Percentiles rank a stretch among this genome's conserved stretches.
These are phyloP conservation scores for Sporothrix dimorphospora DNA, from an alignment of 2,329 filamentous ascomycete species.

Conservation along the genomic window DNA sequence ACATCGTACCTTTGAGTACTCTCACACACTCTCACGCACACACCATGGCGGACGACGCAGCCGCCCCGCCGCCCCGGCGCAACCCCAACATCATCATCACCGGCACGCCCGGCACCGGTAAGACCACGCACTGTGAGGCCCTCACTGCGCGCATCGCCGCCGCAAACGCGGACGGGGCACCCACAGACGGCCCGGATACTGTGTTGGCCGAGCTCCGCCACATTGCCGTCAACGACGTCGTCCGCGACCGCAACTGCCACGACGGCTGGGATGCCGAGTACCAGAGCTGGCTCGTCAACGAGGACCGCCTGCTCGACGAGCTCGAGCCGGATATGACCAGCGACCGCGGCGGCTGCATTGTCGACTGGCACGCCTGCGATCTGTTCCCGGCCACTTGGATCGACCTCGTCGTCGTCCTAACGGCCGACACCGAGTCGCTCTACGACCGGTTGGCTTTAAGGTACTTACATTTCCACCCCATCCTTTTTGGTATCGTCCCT, in stretches of 20 bases:
- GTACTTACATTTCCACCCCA: constrained; percentile 45
- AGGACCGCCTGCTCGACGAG: constrained; percentile 87
- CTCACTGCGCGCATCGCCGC: constrained; percentile 68
- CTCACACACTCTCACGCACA: neutral
- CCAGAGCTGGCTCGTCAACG: constrained; percentile 90
- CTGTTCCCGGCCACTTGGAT: constrained; percentile 92
- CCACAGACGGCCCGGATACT: constrained; percentile 44
- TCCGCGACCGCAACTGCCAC: constrained; percentile 85
- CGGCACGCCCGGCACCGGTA: constrained; percentile 93
- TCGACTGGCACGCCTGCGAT: constrained; percentile 98
- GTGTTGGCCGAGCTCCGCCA: constrained; percentile 62
- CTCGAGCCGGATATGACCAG: constrained; percentile 73
- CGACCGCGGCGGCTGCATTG: constrained; percentile 81
- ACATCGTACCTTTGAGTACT: neutral
- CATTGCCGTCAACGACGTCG: constrained; percentile 85
- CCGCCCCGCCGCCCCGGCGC: constrained; percentile 37
- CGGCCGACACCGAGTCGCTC: constrained; percentile 76
- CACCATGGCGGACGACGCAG: constrained; percentile 27
- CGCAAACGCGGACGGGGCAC: neutral
- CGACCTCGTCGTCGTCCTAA: constrained; percentile 89
- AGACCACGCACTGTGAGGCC: constrained; percentile 87
- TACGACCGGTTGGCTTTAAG: constrained; percentile 82
- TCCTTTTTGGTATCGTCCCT: neutral
- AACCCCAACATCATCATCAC: constrained; percentile 91
- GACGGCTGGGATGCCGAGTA: constrained; percentile 86